Base-by-base conservation (phyloP, 179 eudicot species). In the Sideroxylon spinosum region DNA sequence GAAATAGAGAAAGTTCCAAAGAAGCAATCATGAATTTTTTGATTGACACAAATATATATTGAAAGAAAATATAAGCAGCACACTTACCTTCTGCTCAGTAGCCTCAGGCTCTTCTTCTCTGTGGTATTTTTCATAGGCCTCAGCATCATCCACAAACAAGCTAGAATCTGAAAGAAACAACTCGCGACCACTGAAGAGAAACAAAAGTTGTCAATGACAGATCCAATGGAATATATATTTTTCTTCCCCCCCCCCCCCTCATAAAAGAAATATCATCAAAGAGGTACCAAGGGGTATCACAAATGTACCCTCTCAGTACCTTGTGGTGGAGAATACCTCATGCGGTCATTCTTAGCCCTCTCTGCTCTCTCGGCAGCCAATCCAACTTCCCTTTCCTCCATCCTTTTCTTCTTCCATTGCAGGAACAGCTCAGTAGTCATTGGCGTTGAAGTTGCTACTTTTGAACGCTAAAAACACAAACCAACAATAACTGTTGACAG, bases 301-400 rank as follows among this genome's bases (percentile, higher is more conserved):
- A 37, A 37, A 37, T 37, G 44, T 37, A 1, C 44, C 44, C 44
- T 37, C 44, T 37, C 4, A 37, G 44, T 37, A 37, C 44, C 5
- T 37, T 6, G 5, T 37, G 44, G 44, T 37, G 29, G 16, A 77
- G 19, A 28, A 74, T 83, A 89, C 98, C 98, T 94, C 96, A 94
- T 87, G 66, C 98, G 91, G 80, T 94, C 98, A 87, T 92, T 94
- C 91, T 92, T 94, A 56, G 98, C 98, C 85, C 98, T 92, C 68
- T 94, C 95, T 52, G 95, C 95, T 75, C 85, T 83, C 84, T 89
- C 88, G 57, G 92, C 90, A 81, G 92, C 98, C 90, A 94, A 78
- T 68, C 87, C 84, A 52, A 94, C 98, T 7, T 88, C 92, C 83
- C 83, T 87, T 82, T 86, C 95, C 23, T 89, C 95, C 25, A 76